Evolutionary conservation across 306 rosid genomes (phyloP), one percentile per base, ranked within the genome.

Genomic region (Trifolium pratense): DNA sequence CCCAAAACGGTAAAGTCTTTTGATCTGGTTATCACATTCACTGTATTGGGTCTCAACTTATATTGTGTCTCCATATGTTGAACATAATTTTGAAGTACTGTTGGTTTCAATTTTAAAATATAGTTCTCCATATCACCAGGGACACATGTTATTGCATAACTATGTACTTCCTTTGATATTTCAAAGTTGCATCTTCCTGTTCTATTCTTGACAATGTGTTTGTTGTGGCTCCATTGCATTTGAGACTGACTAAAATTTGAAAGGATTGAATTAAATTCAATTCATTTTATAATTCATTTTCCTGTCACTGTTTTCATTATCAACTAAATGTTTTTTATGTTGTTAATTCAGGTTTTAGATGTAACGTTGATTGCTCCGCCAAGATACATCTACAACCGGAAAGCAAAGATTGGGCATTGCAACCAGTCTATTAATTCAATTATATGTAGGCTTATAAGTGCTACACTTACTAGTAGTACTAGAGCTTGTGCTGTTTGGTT

Each of bases 281-380:
- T 52, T 52, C 21, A 40, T 17, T 29, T 31, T 61, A 29, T 15
- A 12, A 7, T 74, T 48, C 31, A 3, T 43, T 43, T 34, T 5
- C 6, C 45, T 46, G 18, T 45, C 58, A 34, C 43, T 23, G 8
- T 59, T 69, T 57, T 68, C 53, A 17, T 34, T 17, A 23, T 51
- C 21, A 56, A 65, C 66, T 60, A 14, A 78, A 48, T 56, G 59
- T 7, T 7, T 36, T 11, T 42, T 60, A 20, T 58, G 61, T 52
- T 61, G 56, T 51, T 48, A 34, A 20, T 71, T 78, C 83, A 94
- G 99, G 96, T 94, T 82, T 86, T 94, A 73, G 96, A 91, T 69
- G 99, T 94, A n/a, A n/a, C n/a, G n/a, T n/a, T n/a, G n/a, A n/a
- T n/a, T n/a, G n/a, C n/a, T n/a, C n/a, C n/a, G n/a, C n/a, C n/a